phyloP scores from a whole-genome alignment of 208 protist species.

The Pavlovales sp. region DNA sequence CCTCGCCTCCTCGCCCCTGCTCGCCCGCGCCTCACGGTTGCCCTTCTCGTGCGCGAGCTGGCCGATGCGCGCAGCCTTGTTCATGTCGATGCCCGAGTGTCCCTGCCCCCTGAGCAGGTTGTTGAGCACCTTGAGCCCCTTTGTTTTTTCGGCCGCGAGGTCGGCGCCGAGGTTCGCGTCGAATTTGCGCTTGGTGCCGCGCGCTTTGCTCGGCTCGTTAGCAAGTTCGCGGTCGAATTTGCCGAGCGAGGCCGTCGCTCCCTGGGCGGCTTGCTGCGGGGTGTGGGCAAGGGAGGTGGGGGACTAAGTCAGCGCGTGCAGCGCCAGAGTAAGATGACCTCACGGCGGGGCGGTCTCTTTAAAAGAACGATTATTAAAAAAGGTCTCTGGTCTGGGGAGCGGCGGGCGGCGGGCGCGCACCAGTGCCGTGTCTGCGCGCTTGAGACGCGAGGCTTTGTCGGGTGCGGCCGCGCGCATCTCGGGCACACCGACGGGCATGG shows the following conservation, averaged over 20 bases:
- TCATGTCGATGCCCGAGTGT: no score
- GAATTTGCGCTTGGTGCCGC: neutral
- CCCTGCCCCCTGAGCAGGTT: neutral
- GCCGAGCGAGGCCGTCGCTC: conserved; percentile 8
- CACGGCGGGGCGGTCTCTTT: no score
- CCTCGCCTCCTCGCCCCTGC: no score
- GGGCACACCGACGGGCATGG: neutral
- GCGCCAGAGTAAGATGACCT: no score
- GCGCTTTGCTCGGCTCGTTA: neutral
- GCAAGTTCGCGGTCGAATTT: conserved; percentile 1
- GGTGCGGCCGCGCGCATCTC: neutral
- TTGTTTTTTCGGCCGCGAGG: neutral
- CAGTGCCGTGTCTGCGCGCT: neutral
- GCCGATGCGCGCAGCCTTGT: neutral
- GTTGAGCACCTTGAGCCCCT: neutral
- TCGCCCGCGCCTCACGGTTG: no score
- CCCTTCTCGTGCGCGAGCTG: neutral
- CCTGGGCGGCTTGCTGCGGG: neutral
- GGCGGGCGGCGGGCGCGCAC: no score
- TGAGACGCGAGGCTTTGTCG: neutral
- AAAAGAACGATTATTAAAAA: no score
- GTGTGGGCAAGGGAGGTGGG: no score
- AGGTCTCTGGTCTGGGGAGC: no score
- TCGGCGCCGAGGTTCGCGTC: neutral
- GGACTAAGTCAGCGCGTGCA: no score